phyloP scores from a whole-genome alignment of 371 early-diverging fungal species.

The Mortierella sp. region DNA sequence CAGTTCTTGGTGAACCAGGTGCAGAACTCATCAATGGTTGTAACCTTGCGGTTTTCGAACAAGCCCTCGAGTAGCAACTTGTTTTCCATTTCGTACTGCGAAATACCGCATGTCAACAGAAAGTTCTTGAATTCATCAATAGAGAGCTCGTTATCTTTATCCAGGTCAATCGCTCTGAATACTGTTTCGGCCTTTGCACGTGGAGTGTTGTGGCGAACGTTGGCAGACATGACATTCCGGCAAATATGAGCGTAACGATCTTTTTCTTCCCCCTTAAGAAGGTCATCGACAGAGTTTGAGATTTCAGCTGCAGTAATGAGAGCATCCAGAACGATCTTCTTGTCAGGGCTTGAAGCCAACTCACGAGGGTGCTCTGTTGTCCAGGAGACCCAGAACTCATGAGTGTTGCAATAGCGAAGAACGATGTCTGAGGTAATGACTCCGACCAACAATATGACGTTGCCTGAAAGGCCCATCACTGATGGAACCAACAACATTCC shows the following conservation, averaged over 20 bases:
- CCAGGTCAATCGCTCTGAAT: constrained; percentile 45
- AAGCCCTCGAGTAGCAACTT: constrained; percentile 31
- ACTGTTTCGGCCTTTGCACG: constrained; percentile 39
- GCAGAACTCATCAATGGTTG: constrained; percentile 30
- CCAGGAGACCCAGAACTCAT: constrained; percentile 50
- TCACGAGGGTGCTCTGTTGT: constrained; percentile 54
- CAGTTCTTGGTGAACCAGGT: constrained; percentile 56
- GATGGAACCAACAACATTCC: constrained; percentile 51
- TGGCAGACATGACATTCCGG: constrained; percentile 40
- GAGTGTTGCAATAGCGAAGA: constrained; percentile 12
- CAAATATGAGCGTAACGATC: constrained; percentile 39
- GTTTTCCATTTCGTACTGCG: constrained; percentile 23
- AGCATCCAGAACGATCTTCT: constrained; percentile 47
- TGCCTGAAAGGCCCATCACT: constrained; percentile 47
- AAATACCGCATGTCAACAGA: constrained; percentile 42
- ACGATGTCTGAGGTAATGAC: constrained; percentile 29
- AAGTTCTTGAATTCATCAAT: constrained; percentile 34
- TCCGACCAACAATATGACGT: constrained; percentile 24
- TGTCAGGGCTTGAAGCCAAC: constrained; percentile 33
- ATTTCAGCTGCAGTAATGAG: constrained; percentile 49
- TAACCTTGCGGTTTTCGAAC: constrained; percentile 22
- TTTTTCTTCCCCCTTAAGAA: constrained; percentile 19
- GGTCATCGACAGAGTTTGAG: constrained; percentile 13
- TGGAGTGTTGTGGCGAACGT: constrained; percentile 31
- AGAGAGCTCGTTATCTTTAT: constrained; percentile 30